Evolutionary conservation across 139 green algal species (phyloP).

Genomic region (Ulvella scutata): DNA sequence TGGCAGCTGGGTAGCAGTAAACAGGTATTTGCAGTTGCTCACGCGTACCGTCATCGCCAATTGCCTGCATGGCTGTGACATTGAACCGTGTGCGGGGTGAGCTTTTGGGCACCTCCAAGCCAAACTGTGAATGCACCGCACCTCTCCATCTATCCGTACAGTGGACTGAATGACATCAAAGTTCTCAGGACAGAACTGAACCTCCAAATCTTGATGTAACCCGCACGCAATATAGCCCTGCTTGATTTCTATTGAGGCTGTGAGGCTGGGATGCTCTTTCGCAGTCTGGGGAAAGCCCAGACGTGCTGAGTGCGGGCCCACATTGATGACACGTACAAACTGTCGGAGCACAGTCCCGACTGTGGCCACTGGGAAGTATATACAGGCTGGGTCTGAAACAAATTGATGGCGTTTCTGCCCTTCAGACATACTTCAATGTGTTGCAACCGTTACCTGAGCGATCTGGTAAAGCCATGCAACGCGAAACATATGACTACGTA

Average conservation of each 20-base stretch:
- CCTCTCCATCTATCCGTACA: background rate
- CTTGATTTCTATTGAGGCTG: background rate
- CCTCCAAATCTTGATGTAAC: background rate
- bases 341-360: background rate
- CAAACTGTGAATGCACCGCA: background rate
- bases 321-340: background rate
- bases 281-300: background rate
- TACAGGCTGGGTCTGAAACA: background rate
- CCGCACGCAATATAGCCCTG: background rate
- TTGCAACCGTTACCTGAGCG: too few species aligned
- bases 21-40: background rate
- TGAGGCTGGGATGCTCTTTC: background rate
- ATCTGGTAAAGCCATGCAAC: too few species aligned
- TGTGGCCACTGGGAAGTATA: background rate
- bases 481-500: too few species aligned
- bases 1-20: background rate
- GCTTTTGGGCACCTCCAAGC: background rate
- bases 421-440: too few species aligned
- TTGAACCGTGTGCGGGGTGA: background rate
- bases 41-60: background rate
- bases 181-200: background rate
- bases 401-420: background rate
- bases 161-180: background rate
- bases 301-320: background rate
- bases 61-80: background rate